Evolutionary conservation across 1,284 basidiomycete species (phyloP).

Genomic region (Naganishia albida): DNA sequence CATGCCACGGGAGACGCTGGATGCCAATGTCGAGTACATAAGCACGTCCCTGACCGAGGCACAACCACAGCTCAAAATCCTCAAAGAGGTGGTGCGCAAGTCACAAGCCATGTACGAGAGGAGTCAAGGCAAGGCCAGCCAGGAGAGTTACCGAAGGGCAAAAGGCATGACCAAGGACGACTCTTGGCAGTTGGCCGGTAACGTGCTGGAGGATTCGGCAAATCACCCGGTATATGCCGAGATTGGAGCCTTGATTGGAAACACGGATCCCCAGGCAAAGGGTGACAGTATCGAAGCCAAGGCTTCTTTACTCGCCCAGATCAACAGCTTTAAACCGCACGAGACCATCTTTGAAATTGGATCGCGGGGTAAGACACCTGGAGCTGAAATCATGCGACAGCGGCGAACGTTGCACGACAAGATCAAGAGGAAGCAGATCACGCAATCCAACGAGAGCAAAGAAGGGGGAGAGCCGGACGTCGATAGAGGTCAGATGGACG

Average conservation of each 20-base stretch:
- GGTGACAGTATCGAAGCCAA: constrained; percentile 58
- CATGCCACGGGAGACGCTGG: constrained; percentile 75
- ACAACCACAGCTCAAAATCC: constrained; percentile 68
- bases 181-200: constrained; percentile 49
- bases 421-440: constrained; percentile 42
- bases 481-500: constrained; percentile 45
- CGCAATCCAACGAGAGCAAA: constrained; percentile 36
- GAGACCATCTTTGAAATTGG: constrained; percentile 95
- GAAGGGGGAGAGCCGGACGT: constrained; percentile 50
- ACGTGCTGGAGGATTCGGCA: constrained; percentile 46
- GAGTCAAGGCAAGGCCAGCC: constrained; percentile 84
- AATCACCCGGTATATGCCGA: constrained; percentile 33
- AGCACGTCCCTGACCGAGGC: constrained; percentile 64
- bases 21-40: constrained; percentile 83
- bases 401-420: constrained; percentile 75
- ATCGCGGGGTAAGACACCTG: constrained; percentile 65
- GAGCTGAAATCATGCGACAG: constrained; percentile 79
- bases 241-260: constrained; percentile 4
- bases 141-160: constrained; percentile 80
- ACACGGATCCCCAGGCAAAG: constrained; percentile 3
- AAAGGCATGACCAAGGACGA: constrained; percentile 78
- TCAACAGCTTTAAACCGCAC: constrained; percentile 78
- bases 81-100: constrained; percentile 83
- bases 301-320: constrained; percentile 69
- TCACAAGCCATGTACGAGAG: constrained; percentile 94